Conservation (phyloP, 1,284 basidiomycete species). For the Cutaneotrichosporon dermatis region DNA sequence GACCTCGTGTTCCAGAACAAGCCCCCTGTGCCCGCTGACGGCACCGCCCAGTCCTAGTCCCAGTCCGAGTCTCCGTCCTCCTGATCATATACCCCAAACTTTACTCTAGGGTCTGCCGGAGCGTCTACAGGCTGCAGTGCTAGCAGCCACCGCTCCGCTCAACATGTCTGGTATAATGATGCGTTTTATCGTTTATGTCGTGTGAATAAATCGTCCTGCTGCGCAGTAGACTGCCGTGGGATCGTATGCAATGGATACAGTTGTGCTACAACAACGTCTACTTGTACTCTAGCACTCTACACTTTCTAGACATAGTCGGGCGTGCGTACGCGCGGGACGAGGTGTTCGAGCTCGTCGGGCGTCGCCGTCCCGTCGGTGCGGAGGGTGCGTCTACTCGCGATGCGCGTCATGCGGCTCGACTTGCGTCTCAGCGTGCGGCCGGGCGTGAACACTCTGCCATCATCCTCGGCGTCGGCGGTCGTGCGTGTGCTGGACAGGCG, state of each 20-base stretch:
- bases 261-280: neutral
- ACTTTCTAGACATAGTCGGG: neutral
- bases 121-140: neutral
- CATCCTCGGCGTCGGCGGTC: conserved; percentile 5
- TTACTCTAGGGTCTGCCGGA: no score
- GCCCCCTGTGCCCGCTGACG: neutral
- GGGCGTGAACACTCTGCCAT: no score
- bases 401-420: neutral
- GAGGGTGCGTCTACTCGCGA: conserved; percentile 1
- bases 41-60: neutral
- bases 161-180: conserved; percentile 1
- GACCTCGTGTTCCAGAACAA: conserved; percentile 25
- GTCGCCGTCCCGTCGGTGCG: conserved; percentile 1
- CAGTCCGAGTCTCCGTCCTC: no score
- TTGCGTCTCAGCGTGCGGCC: neutral
- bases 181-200: neutral
- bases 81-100: no score
- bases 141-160: no score
- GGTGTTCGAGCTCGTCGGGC: conserved; percentile 4
- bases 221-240: no score
- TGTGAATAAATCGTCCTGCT: neutral
- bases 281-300: no score
- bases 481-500: conserved; percentile 51
- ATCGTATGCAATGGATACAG: neutral
- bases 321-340: neutral